A percentile compares a stretch with the other conserved stretches of the same genome.
Conservation (phyloP, 768 basidiomycete species). For the Lactarius pseudohatsudake region DNA sequence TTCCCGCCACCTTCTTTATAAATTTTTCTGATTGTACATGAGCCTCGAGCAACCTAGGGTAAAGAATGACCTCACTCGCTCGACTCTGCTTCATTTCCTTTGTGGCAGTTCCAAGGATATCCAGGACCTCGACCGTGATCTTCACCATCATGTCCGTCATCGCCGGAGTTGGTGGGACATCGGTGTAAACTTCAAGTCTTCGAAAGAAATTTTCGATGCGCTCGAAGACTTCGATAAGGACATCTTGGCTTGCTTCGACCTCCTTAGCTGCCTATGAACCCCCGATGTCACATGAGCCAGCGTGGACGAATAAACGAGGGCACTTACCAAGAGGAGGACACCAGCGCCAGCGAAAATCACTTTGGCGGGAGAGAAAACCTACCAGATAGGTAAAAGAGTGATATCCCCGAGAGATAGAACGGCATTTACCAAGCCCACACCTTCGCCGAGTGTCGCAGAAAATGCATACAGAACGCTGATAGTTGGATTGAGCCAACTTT, state of each 20-base stretch:
- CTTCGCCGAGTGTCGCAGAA: neutral
- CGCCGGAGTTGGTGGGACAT: neutral
- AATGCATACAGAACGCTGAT: neutral
- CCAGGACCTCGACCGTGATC: neutral
- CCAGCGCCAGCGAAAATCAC: neutral
- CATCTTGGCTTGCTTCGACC: neutral
- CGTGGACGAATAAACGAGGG: neutral
- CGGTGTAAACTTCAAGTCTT: neutral
- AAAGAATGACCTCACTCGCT: neutral
- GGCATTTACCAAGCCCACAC: neutral
- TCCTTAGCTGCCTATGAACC: neutral
- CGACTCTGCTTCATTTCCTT: constrained; percentile 1
- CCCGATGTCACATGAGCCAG: neutral
- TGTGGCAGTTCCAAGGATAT: neutral
- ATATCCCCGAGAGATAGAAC: neutral
- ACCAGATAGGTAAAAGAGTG: neutral
- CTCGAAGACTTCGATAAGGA: constrained; percentile 1
- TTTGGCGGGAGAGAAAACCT: neutral
- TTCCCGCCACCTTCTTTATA: neutral
- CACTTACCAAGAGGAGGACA: neutral
- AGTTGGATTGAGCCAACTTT: too few species aligned
- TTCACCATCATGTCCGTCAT: neutral
- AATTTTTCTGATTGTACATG: neutral
- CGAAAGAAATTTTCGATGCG: neutral
- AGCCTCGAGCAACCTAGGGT: neutral